Base-by-base conservation (phyloP, 2,329 filamentous ascomycete species). In the Aspergillus pseudoglaucus region DNA sequence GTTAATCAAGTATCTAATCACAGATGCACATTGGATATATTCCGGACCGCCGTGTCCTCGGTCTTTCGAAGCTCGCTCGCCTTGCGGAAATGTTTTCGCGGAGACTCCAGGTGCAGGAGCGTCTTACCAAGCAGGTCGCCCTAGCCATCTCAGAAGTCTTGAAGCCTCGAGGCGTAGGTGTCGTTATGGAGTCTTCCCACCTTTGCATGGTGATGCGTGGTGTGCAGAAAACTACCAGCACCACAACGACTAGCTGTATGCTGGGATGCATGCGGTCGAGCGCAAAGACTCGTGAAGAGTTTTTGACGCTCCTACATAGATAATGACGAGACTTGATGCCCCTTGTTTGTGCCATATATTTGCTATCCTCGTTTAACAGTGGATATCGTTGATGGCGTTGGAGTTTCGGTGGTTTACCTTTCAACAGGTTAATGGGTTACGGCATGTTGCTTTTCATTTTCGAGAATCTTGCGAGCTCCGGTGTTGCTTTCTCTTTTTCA, bases 1-100 rank as follows among this genome's bases (percentile, higher is more conserved):
- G 9, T 22, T 39, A 20, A 47, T 47, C 35, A 52, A 52, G 53
- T 44, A 56, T 47, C 39, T 42, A 22, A 43, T 33, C 33, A 18
- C 57, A 94, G 88, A 97, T 98, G 88, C 93, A 98, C 72, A 97
- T 98, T 59, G 93, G 90, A 49, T 98, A 98, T 71, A 97, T 98
- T 54, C 93, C 93, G 25, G 83, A 85, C 62, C 82, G 90, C 64
- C 84, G 90, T 50, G 90, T 98, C 45, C 89, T 98, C 53, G 93
- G 93, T 44, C 84, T 98, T 45, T 96, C 90, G 27, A 98, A 98
- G 69, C 80, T 98, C 44, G 91, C 91, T 22, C 85, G 93, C 53
- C 91, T 98, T 56, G 93, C 91, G 47, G 90, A 98, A 64, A 94
- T 98, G 88, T 98, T 95, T 72, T 85, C 87, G 42, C 85, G 93